phyloP scores from a whole-genome alignment of 176 grass and related monocot species.

The Coix lacrymajobi region DNA sequence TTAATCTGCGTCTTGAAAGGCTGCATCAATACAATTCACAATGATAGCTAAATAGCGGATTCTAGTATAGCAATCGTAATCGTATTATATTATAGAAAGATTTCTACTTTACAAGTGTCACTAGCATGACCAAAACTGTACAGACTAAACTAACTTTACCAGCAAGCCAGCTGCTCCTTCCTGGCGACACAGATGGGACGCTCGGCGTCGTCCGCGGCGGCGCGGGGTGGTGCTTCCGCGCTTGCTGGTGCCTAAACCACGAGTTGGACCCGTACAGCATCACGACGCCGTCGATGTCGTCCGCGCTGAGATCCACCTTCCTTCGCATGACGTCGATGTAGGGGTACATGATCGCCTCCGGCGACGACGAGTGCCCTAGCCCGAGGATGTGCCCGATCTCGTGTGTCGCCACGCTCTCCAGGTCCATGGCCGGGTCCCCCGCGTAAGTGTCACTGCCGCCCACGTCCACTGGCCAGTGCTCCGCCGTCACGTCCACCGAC shows the following conservation, averaged over 20 bases:
- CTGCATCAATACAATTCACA: no score
- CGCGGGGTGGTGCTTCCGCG: neutral
- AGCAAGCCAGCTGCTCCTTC: neutral
- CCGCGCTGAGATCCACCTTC: constrained; percentile 60
- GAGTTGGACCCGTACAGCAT: constrained; percentile 70
- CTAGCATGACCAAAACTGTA: constrained; percentile 10
- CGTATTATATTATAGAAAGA: no score
- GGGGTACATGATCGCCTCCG: constrained; percentile 82
- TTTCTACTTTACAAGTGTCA: neutral
- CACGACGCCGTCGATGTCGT: constrained; percentile 73
- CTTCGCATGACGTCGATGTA: constrained; percentile 9
- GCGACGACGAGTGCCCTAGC: constrained; percentile 58
- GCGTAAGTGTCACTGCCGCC: neutral
- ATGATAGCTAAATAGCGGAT: no score
- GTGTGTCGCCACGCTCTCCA: constrained; percentile 74
- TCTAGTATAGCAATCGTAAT: no score
- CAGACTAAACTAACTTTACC: neutral
- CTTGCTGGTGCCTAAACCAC: constrained; percentile 15
- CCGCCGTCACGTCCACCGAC: neutral
- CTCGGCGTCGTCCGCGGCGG: neutral
- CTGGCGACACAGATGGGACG: constrained; percentile 24
- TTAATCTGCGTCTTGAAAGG: no score
- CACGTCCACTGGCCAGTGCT: neutral
- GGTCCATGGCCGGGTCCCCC: constrained; percentile 22
- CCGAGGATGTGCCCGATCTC: constrained; percentile 92